Evolutionary conservation across 192 early-diverging fungal species (phyloP).

Genomic region (Coemansia sp.): DNA sequence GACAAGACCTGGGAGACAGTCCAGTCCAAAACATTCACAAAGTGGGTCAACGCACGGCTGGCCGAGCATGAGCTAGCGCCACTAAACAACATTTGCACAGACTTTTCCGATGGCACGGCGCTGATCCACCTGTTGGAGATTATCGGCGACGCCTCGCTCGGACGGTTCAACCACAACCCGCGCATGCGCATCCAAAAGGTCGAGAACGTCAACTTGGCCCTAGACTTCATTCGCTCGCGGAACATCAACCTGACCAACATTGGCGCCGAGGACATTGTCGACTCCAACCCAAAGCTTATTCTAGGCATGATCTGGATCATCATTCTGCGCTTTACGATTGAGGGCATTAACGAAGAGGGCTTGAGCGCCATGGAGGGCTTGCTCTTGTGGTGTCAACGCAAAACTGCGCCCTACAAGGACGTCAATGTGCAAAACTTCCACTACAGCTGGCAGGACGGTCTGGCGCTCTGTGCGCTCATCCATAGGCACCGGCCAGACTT

Average conservation of each 20-base stretch:
- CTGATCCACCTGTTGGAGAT: conserved; percentile 85
- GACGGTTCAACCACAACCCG: conserved; percentile 86
- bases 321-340: conserved; percentile 96
- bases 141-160: conserved; percentile 88
- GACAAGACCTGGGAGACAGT: conserved; percentile 80
- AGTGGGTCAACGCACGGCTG: conserved; percentile 87
- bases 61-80: conserved; percentile 54
- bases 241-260: conserved; percentile 92
- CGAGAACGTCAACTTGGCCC: conserved; percentile 93
- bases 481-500: conserved; percentile 97
- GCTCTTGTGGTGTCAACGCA: conserved; percentile 95
- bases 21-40: conserved; percentile 87
- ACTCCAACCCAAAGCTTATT: conserved; percentile 87
- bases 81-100: conserved; percentile 60
- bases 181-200: conserved; percentile 93
- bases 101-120: conserved; percentile 68
- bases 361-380: conserved; percentile 96
- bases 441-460: conserved; percentile 90
- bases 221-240: conserved; percentile 88
- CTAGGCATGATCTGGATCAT: conserved; percentile 97
- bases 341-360: conserved; percentile 92
- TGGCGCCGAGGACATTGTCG: conserved; percentile 98
- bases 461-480: conserved; percentile 96
- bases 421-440: conserved; percentile 92
- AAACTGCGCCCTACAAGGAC: conserved; percentile 82